These are phyloP conservation scores for Penstemon barbatus DNA, from an alignment of 257 asterid genomes.

Conservation along the genomic window DNA sequence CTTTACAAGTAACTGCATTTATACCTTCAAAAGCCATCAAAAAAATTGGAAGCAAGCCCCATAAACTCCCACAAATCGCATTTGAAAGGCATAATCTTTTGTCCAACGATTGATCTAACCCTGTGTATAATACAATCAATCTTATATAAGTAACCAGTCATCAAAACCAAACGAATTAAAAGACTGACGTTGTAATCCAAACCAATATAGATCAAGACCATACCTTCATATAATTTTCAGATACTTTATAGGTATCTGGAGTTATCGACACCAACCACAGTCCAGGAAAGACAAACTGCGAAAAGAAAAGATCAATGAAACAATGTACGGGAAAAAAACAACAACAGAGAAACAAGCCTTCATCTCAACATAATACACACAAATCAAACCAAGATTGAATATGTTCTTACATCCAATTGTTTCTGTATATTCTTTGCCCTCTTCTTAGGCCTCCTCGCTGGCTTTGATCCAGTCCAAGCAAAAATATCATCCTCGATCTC, in stretches of 20 bases:
- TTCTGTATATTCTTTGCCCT: conserved; percentile 51
- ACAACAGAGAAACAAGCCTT: background rate
- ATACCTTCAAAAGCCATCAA: conserved; percentile 32
- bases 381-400: background rate
- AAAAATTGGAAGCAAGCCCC: conserved; percentile 30
- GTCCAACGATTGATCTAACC: conserved; percentile 34
- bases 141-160: conserved; percentile 19
- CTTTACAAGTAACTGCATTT: conserved; percentile 34
- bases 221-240: conserved; percentile 50
- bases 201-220: conserved; percentile 4
- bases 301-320: conserved; percentile 1
- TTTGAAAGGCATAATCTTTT: conserved; percentile 26
- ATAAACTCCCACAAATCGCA: conserved; percentile 29
- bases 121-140: conserved; percentile 31
- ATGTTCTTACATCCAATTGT: conserved; percentile 50
- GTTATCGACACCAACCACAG: conserved; percentile 54
- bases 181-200: background rate
- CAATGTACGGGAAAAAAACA: background rate
- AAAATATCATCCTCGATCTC: conserved; percentile 69
- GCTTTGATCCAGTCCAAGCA: conserved; percentile 53
- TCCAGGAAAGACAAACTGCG: conserved; percentile 65
- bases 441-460: conserved; percentile 65
- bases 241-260: conserved; percentile 53
- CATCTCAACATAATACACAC: background rate
- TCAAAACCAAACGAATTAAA: background rate